Percentiles rank a stretch among this genome's conserved stretches.
These are phyloP conservation scores for Lactarius pseudohatsudake DNA, from an alignment of 768 basidiomycete species.

Conservation along the genomic window DNA sequence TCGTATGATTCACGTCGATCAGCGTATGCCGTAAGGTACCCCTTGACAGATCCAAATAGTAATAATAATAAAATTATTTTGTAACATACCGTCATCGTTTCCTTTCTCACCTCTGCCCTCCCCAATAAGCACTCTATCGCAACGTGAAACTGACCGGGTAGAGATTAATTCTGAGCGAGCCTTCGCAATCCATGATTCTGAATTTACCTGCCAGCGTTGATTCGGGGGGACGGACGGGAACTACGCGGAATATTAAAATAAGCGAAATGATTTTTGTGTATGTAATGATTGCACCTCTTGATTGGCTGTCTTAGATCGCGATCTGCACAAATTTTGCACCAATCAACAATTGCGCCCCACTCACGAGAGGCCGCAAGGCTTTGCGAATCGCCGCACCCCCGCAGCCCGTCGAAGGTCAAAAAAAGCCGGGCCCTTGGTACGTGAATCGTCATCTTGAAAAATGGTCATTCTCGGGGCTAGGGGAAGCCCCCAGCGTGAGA, in stretches of 20 bases:
- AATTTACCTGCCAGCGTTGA: background rate
- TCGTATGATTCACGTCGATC: slow-evolving; percentile 24
- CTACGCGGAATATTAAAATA: background rate
- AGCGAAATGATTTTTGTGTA: background rate
- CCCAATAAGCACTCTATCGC: too few species aligned
- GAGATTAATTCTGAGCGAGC: background rate
- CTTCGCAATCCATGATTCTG: background rate
- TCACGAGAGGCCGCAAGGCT: background rate
- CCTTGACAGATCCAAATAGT: background rate
- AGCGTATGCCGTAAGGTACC: background rate
- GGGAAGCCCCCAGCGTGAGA: background rate
- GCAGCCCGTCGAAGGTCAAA: background rate
- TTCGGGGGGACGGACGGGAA: too few species aligned
- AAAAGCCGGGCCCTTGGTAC: background rate
- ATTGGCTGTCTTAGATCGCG: background rate
- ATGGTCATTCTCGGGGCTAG: background rate
- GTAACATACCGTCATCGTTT: background rate
- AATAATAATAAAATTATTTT: background rate
- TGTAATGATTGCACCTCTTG: background rate
- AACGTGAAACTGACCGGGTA: too few species aligned
- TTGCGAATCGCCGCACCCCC: background rate
- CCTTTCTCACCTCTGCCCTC: background rate
- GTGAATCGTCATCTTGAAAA: background rate
- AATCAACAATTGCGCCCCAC: background rate
- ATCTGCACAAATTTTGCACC: background rate